Evolutionary conservation across 495 filamentous ascomycete genomes (phyloP), one percentile per base, ranked within the genome.

Genomic region (Penicillium herquei): DNA sequence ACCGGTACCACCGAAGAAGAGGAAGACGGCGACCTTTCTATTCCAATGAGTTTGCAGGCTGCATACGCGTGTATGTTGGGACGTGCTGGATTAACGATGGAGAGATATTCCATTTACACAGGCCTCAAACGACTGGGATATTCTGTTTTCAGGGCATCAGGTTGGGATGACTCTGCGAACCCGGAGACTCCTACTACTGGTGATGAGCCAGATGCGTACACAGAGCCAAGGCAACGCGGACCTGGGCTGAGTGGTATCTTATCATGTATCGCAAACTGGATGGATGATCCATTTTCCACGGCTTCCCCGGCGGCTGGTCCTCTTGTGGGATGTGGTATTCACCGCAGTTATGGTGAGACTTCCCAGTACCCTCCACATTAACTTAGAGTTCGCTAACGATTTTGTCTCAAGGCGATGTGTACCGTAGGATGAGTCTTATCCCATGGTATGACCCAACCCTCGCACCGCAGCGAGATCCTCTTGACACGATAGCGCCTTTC

Each of bases 21-120:
- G 31, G 32, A 10, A 30, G 39, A 51, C 13, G 59, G 78, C 51
- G 80, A 87, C n/a, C 64, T 78, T 7, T 88, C 85, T 0, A 72
- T 92, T 17, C 91, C 93, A 0, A 87, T 98, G 79, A 94, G 90
- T 61, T 69, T 97, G 31, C 90, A 98, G 69, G 92, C 88, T 6
- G 91, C 89, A 1, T 98, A 97, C 75, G 81, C 94, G 31, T 81
- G 87, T 39, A 84, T 90, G 57, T 80, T 90, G 59, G 89, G 87
- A 12, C 70, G 74, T 14, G 84, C 83, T 52, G 87, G 73, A 49
- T 59, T 87, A 63, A 84, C 81, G 1, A 66, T 96, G n/a, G 92
- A 96, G 62, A 81, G 90, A 57, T 98, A 89, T 64, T 85, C 86
- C 21, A 94, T 98, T 3, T 98, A 89, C 63, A 81, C 89, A 3